Evolutionary conservation across 129 eudicot species (phyloP).

Genomic region (Rutidosis leptorrhynchoides): DNA sequence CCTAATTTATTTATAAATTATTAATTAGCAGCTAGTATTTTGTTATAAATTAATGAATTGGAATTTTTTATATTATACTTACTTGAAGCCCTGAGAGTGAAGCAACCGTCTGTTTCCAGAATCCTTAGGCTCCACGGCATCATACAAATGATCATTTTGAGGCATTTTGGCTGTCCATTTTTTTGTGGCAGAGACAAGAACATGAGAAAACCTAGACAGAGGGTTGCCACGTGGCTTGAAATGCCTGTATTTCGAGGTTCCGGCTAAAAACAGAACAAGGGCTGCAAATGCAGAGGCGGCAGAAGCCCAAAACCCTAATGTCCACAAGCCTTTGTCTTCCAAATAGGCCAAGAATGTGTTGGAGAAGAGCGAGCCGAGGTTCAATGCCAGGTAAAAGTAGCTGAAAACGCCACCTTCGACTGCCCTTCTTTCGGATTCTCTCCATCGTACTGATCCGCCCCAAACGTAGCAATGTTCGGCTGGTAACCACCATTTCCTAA

Average conservation of each 20-base stretch:
- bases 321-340: slow-evolving; percentile 90
- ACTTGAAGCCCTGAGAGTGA: slow-evolving; percentile 87
- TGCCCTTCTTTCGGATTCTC: slow-evolving; percentile 55
- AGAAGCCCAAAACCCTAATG: slow-evolving; percentile 80
- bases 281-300: slow-evolving; percentile 69
- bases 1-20: slow-evolving; percentile 32
- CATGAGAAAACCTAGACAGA: slow-evolving; percentile 69
- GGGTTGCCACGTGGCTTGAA: slow-evolving; percentile 94
- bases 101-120: slow-evolving; percentile 58
- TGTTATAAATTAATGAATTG: too few relatives aligned
- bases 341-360: slow-evolving; percentile 73
- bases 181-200: slow-evolving; percentile 71
- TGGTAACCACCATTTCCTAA: slow-evolving; percentile 96
- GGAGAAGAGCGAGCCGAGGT: slow-evolving; percentile 86
- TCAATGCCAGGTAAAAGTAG: slow-evolving; percentile 81
- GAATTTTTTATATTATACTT: too few relatives aligned
- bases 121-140: too few relatives aligned
- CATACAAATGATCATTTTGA: too few relatives aligned
- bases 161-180: slow-evolving; percentile 54
- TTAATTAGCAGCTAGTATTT: too few relatives aligned
- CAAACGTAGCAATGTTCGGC: slow-evolving; percentile 89
- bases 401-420: slow-evolving; percentile 86
- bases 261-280: slow-evolving; percentile 61
- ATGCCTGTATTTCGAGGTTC: slow-evolving; percentile 75
- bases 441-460: slow-evolving; percentile 93